These are phyloP conservation scores for Phaeosphaeriaceae sp. DNA, from an alignment of 2,329 filamentous ascomycete species.

Conservation along the genomic window DNA sequence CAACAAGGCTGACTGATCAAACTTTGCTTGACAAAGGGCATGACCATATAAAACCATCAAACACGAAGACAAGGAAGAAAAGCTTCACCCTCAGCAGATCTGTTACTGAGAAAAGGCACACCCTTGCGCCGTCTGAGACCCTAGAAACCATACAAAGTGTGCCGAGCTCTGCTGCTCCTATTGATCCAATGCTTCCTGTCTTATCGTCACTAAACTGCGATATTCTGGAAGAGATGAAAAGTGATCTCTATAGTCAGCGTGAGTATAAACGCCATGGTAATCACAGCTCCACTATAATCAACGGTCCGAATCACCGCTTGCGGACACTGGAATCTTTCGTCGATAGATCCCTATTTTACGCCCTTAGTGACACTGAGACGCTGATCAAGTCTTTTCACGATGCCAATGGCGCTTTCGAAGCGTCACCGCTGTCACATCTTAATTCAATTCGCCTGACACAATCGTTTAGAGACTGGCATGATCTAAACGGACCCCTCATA, in stretches of 20 bases:
- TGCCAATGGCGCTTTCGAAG: slow-evolving; percentile 22
- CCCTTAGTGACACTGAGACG: slow-evolving; percentile 39
- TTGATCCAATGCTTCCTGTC: slow-evolving; percentile 20
- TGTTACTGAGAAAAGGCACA: neutral
- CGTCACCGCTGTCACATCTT: slow-evolving; percentile 45
- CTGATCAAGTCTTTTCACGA: slow-evolving; percentile 45
- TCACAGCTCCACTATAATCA: slow-evolving; percentile 25
- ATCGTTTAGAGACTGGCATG: slow-evolving; percentile 44
- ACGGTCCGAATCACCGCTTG: slow-evolving; percentile 20
- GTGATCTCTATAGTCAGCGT: slow-evolving; percentile 22
- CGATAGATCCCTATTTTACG: slow-evolving; percentile 44
- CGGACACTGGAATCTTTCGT: slow-evolving; percentile 29
- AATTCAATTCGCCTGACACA: slow-evolving; percentile 36
- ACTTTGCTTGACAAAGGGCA: slow-evolving; percentile 13
- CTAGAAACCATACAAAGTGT: neutral
- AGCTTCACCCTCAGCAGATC: slow-evolving; percentile 22
- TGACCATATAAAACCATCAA: slow-evolving; percentile 14
- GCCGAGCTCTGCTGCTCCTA: neutral
- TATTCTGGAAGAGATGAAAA: slow-evolving; percentile 39
- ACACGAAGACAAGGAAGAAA: slow-evolving; percentile 27
- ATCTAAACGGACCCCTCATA: slow-evolving; percentile 41
- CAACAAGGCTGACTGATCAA: slow-evolving; percentile 4
- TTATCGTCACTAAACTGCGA: slow-evolving; percentile 33
- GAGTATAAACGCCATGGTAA: slow-evolving; percentile 13
- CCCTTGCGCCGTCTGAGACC: neutral